phyloP scores from a whole-genome alignment of 768 basidiomycete genomes.

The Termitomyces eurrhizus region DNA sequence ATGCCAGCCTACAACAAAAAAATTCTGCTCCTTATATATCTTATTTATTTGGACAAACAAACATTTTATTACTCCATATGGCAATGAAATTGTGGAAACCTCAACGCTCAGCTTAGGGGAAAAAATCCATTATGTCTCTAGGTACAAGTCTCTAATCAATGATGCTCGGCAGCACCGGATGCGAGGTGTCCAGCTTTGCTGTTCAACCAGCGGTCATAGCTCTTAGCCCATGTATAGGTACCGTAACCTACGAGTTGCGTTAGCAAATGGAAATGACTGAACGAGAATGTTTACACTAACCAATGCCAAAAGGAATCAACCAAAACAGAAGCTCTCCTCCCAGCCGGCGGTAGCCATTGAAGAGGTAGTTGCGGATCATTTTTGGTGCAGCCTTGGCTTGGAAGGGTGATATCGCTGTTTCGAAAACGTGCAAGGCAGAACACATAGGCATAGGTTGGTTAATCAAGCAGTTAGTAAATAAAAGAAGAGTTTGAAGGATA shows the following conservation, averaged over 20 bases:
- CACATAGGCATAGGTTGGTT: neutral
- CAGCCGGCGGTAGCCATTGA: conserved; percentile 82
- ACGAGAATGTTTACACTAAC: conserved; percentile 42
- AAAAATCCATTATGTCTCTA: conserved; percentile 5
- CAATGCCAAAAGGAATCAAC: conserved; percentile 69
- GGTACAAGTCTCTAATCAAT: conserved; percentile 3
- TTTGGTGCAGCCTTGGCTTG: conserved; percentile 71
- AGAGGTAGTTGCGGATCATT: conserved; percentile 69
- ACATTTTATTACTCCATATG: conserved; percentile 9
- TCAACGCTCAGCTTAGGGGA: neutral
- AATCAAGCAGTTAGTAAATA: neutral
- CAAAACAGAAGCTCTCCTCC: conserved; percentile 75
- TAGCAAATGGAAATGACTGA: neutral
- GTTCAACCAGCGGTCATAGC: conserved; percentile 60
- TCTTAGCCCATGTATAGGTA: conserved; percentile 77
- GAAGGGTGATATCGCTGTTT: conserved; percentile 76
- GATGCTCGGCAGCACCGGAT: conserved; percentile 6
- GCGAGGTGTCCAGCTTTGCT: conserved; percentile 82
- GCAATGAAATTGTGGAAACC: neutral
- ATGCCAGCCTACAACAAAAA: conserved; percentile 16
- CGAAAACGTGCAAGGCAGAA: neutral
- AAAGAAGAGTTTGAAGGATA: neutral
- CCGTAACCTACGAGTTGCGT: conserved; percentile 53
- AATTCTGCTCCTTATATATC: conserved; percentile 13
- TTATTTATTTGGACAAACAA: conserved; percentile 14